Percentiles rank a stretch among this genome's conserved stretches.
Evolutionary conservation across 306 rosid species (phyloP).

Genomic region (Oxytropis ochrocephala): DNA sequence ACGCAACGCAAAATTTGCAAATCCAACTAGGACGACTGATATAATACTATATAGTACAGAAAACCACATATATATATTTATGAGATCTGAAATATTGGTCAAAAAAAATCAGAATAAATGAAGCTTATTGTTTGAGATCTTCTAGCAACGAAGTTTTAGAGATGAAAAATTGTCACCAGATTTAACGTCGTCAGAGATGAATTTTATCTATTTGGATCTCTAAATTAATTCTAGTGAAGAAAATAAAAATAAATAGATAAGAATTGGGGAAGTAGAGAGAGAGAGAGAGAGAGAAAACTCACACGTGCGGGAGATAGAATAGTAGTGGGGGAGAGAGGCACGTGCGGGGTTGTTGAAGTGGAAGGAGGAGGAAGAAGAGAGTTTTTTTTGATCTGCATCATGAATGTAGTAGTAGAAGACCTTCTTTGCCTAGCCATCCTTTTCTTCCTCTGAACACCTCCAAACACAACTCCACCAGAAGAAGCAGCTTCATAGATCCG

Average conservation of each 20-base stretch:
- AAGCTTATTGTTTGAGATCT: background rate
- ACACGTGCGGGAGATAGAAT: conserved; percentile 52
- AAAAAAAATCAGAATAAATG: background rate
- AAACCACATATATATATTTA: too few relatives aligned
- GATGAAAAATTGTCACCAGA: too few relatives aligned
- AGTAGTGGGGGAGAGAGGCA: conserved; percentile 23
- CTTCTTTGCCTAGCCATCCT: conserved; percentile 70
- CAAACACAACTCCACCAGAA: conserved; percentile 21
- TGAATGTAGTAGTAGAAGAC: conserved; percentile 21
- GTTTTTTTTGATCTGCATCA: background rate
- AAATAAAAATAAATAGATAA: background rate
- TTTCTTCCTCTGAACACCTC: conserved; percentile 56
- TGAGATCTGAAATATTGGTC: background rate
- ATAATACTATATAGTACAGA: too few relatives aligned
- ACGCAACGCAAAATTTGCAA: background rate
- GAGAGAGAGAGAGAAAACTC: conserved; percentile 39
- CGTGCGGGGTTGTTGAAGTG: conserved; percentile 29
- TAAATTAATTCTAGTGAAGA: background rate
- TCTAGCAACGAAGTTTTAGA: too few relatives aligned
- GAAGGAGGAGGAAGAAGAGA: conserved; percentile 16
- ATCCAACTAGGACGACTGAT: background rate
- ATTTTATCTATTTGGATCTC: too few relatives aligned
- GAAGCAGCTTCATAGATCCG: conserved; percentile 27
- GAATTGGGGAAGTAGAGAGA: background rate
- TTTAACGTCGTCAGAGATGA: too few relatives aligned